Percentiles rank a stretch among this genome's conserved stretches.
Conservation (phyloP, 768 basidiomycete species). For the Serendipita vermifera region DNA sequence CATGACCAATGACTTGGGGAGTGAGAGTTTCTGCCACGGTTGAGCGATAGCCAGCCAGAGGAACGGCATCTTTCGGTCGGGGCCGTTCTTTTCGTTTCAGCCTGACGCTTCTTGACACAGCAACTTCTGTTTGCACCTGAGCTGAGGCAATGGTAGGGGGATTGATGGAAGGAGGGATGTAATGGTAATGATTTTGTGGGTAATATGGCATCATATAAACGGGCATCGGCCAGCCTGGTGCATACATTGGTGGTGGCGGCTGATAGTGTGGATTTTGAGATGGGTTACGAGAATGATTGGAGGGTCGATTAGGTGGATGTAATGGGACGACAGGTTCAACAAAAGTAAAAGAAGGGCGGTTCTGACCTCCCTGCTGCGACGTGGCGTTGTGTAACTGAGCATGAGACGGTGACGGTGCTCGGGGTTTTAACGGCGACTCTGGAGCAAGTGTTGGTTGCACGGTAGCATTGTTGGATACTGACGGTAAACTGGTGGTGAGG, state of each 20-base stretch:
- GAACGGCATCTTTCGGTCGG: background rate
- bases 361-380: conserved; percentile 30
- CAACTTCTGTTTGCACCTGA: conserved; percentile 10
- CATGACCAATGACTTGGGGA: no score
- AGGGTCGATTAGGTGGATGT: conserved; percentile 7
- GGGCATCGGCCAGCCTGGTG: conserved; percentile 2
- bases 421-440: background rate
- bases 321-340: conserved; percentile 22
- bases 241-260: conserved; percentile 3
- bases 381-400: conserved; percentile 31
- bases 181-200: conserved; percentile 15
- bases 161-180: conserved; percentile 15
- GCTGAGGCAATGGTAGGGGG: conserved; percentile 17
- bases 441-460: conserved; percentile 21
- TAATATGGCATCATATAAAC: no score
- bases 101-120: background rate
- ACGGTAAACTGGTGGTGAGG: background rate
- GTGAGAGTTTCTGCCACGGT: no score
- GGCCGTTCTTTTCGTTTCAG: background rate
- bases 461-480: conserved; percentile 19
- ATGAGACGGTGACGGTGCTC: conserved; percentile 31
- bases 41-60: background rate
- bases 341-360: conserved; percentile 28
- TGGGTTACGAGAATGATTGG: conserved; percentile 8
- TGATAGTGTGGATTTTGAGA: conserved; percentile 9